A percentile compares a stretch with the other conserved stretches of the same genome.
These are phyloP conservation scores for Ulota crispa DNA, from an alignment of 225 moss, liverwort and hornwort genomes.

Conservation along the genomic window DNA sequence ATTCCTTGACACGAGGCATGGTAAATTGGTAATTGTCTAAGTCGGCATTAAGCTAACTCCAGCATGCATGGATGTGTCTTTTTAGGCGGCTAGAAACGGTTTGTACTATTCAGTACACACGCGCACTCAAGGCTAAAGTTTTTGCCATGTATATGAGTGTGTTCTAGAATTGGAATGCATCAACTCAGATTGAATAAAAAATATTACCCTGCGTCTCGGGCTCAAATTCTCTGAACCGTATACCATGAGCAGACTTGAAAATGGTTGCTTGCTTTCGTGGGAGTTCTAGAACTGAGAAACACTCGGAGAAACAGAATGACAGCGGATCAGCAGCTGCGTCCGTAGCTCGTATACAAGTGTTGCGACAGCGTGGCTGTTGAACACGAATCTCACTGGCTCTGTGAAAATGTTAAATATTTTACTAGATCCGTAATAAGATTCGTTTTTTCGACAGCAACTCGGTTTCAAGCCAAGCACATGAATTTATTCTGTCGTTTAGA, in stretches of 20 bases:
- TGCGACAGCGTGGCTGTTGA: constrained; percentile 4
- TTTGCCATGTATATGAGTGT: no score
- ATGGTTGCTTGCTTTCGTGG: neutral
- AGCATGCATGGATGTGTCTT: no score
- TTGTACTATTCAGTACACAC: neutral
- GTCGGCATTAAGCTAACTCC: neutral
- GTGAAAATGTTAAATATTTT: no score
- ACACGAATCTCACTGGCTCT: neutral
- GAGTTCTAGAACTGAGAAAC: neutral
- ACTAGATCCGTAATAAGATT: no score
- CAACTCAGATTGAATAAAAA: neutral
- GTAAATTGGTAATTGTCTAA: no score
- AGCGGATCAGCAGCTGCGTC: neutral
- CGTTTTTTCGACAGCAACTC: no score
- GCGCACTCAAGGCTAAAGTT: neutral
- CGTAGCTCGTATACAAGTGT: no score
- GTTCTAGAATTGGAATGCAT: neutral
- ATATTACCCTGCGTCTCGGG: neutral
- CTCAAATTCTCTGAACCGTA: neutral
- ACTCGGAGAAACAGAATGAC: neutral
- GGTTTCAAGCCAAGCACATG: no score
- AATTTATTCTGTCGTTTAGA: no score
- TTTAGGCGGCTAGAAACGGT: neutral
- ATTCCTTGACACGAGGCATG: neutral
- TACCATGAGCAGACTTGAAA: no score